Conservation (phyloP, 31 red algal species). For the Endocladia muricata region DNA sequence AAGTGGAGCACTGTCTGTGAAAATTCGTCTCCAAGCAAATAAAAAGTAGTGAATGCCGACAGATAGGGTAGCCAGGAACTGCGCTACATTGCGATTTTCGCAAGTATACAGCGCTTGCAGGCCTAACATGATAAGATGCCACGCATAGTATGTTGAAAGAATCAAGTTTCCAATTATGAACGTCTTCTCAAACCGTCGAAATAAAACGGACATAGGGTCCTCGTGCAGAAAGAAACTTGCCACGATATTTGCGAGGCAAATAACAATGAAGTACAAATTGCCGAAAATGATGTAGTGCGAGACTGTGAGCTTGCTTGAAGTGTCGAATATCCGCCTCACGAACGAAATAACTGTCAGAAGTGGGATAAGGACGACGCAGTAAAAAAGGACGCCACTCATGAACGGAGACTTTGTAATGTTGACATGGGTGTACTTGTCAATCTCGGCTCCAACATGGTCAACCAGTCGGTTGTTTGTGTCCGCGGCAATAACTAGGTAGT, state of each 20-base stretch:
- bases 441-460: constrained; percentile 73
- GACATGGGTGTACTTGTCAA: constrained; percentile 67
- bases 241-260: constrained; percentile 19
- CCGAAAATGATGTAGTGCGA: constrained; percentile 51
- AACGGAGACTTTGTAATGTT: constrained; percentile 65
- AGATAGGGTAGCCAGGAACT: constrained; percentile 41
- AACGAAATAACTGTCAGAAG: constrained; percentile 44
- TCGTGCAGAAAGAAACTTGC: constrained; percentile 29
- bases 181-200: constrained; percentile 27
- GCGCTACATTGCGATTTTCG: constrained; percentile 38
- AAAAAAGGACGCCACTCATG: constrained; percentile 64
- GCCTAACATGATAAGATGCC: constrained; percentile 63
- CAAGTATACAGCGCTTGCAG: constrained; percentile 35
- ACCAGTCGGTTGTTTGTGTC: constrained; percentile 80
- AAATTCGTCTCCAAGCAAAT: constrained; percentile 55
- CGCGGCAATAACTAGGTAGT: constrained; percentile 64
- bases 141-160: constrained; percentile 49
- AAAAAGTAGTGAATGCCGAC: constrained; percentile 71
- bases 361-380: constrained; percentile 61
- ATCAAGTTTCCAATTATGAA: constrained; percentile 44
- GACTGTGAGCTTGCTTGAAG: constrained; percentile 60
- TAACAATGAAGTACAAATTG: constrained; percentile 58
- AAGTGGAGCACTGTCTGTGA: constrained; percentile 35
- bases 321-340: constrained; percentile 36
- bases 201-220: constrained; percentile 29